A percentile compares a stretch with the other conserved stretches of the same genome.
Evolutionary conservation across 2,329 filamentous ascomycete genomes (phyloP).

Genomic region (Monilinia laxa): DNA sequence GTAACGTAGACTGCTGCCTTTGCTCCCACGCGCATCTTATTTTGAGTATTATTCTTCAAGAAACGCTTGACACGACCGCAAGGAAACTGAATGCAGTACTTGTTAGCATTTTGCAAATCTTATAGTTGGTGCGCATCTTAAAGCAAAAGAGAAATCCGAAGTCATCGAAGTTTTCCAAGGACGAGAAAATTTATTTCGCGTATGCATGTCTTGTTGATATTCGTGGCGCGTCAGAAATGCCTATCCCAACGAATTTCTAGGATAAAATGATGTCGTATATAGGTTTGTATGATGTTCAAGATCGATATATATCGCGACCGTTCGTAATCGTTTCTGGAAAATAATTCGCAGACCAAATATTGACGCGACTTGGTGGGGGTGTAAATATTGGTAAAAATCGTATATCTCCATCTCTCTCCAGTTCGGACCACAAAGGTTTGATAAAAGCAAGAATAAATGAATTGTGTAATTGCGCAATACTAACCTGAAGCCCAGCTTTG

Average conservation of each 20-base stretch:
- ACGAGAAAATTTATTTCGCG: constrained; percentile 19
- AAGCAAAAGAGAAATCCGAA: neutral
- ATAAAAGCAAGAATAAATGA: neutral
- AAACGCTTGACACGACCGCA: constrained; percentile 99
- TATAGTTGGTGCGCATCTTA: neutral
- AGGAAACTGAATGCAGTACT: constrained; percentile 68
- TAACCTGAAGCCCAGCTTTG: constrained; percentile 43
- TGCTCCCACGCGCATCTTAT: constrained; percentile 99
- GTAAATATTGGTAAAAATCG: constrained; percentile 26
- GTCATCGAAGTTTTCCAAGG: constrained; percentile 8
- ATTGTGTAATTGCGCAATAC: constrained; percentile 29
- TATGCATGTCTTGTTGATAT: constrained; percentile 30
- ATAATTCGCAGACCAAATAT: constrained; percentile 25
- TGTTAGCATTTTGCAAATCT: constrained; percentile 36
- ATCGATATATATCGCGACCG: neutral
- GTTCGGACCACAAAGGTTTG: neutral
- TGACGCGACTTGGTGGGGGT: constrained; percentile 40
- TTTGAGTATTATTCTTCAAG: constrained; percentile 97
- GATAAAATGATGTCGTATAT: neutral
- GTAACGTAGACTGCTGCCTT: constrained; percentile 99
- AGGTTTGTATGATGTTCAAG: neutral
- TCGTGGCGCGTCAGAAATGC: constrained; percentile 30
- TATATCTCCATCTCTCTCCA: constrained; percentile 17
- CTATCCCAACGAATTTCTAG: neutral
- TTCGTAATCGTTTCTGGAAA: neutral